phyloP scores from a whole-genome alignment of 139 green algal species.

The Spirogloea muscicola region DNA sequence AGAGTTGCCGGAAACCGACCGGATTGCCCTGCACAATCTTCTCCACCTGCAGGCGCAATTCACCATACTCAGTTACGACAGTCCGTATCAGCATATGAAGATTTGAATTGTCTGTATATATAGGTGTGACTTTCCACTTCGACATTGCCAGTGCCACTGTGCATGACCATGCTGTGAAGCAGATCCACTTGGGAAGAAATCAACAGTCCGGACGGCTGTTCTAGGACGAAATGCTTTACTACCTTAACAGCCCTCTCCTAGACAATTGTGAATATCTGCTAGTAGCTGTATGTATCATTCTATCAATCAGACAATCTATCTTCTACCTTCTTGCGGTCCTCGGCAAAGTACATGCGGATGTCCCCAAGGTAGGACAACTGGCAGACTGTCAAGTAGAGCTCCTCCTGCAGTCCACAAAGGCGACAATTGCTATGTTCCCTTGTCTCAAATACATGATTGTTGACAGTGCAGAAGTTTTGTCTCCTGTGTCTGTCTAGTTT shows the following conservation, averaged over 20 bases:
- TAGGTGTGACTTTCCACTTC: not conserved
- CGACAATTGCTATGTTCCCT: no score
- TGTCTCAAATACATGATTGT: no score
- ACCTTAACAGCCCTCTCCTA: no score
- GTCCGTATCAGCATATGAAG: not conserved
- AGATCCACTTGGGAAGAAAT: no score
- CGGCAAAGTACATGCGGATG: constrained; percentile 73
- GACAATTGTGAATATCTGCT: not conserved
- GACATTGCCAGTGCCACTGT: not conserved
- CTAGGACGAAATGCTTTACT: no score
- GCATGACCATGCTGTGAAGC: not conserved
- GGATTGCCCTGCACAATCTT: not conserved
- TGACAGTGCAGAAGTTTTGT: no score
- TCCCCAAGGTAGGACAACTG: constrained; percentile 80
- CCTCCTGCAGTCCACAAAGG: constrained; percentile 23
- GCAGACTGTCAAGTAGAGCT: constrained; percentile 65
- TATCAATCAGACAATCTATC: not conserved
- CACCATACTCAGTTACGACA: not conserved
- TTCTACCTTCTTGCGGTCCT: constrained; percentile 75
- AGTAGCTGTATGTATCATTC: not conserved
- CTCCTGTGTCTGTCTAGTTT: no score
- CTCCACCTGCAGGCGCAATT: not conserved
- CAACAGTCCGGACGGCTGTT: no score
- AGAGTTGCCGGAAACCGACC: not conserved
- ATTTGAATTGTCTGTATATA: not conserved